Evolutionary conservation across 2,329 filamentous ascomycete genomes (phyloP), one percentile per base, ranked within the genome.

Genomic region (Botryosphaeria agaves): DNA sequence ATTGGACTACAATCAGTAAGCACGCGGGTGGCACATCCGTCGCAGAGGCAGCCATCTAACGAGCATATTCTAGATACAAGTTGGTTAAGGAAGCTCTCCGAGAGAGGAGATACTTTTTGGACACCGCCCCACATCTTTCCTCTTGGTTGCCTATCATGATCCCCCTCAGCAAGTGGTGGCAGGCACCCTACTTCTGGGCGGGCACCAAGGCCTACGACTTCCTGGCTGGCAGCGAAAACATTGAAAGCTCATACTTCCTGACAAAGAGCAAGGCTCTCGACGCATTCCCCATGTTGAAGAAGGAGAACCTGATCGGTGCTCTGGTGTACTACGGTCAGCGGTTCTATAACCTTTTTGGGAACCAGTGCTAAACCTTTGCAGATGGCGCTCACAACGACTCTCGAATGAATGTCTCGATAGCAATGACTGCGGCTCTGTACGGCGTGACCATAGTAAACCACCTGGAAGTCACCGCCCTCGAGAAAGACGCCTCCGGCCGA

Each of bases 301-400:
- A 72, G 47, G 74, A 79, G 25, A 72, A 77, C 39, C 61, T 91
- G 9, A 69, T 84, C 26, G 83, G 83, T 36, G 81, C 82, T 34
- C 59, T 91, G 45, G 82, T 91, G 15, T 92, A 92, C 62, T 91
- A 91, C 50, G 76, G 67, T 69, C 53, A 31, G 45, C n/a, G n/a
- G n/a, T n/a, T n/a, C n/a, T n/a, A n/a, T n/a, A 18, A 15, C 7
- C 23, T 19, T 12, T 3, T 19, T n/a, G 15, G 15, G 17, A 9
- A 5, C 16, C 16, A 11, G 3, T 9, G 9, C 12, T 15, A 31
- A 9, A 23, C 14, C 21, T 17, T 11, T 12, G 15, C 34, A 68
- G 82, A 92, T 57, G 83, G 83, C 42, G 81, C 80, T 18, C 83
- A 92, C 57, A 92, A 92, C 47, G 83, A 92, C 53, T 89, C 82